phyloP scores from a whole-genome alignment of 2,329 filamentous ascomycete species.

The Coniochaeta sp. region DNA sequence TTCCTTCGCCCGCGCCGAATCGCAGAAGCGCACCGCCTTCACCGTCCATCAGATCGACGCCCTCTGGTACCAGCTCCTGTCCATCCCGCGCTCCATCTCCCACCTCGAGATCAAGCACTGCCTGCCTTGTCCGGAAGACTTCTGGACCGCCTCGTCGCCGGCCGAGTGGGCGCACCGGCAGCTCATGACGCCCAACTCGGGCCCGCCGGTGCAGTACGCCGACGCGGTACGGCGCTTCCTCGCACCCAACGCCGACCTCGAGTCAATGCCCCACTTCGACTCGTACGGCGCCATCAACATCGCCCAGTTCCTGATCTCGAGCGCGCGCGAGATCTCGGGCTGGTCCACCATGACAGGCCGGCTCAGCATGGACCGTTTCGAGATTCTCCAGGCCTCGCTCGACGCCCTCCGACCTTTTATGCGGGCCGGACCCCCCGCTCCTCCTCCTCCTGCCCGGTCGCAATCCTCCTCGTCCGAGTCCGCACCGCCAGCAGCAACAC shows the following conservation, averaged over 20 bases:
- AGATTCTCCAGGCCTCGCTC: conserved; percentile 25
- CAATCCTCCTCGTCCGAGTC: no score
- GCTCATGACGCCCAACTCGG: conserved; percentile 13
- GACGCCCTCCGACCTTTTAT: conserved; percentile 23
- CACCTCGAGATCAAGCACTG: conserved; percentile 36
- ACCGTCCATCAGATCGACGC: conserved; percentile 34
- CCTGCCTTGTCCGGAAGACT: conserved; percentile 27
- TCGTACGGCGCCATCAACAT: conserved; percentile 33
- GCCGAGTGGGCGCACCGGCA: conserved; percentile 25
- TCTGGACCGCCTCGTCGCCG: conserved; percentile 28
- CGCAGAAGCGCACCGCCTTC: conserved; percentile 32
- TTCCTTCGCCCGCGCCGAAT: conserved; percentile 27
- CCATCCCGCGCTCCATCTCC: conserved; percentile 25
- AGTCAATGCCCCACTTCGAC: conserved; percentile 24
- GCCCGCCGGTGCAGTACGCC: conserved; percentile 19
- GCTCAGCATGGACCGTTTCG: conserved; percentile 29
- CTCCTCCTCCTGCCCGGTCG: neutral
- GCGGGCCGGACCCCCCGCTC: neutral
- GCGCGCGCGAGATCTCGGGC: conserved; percentile 31
- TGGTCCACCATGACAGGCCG: conserved; percentile 34
- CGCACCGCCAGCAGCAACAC: no score
- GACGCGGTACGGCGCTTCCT: conserved; percentile 29
- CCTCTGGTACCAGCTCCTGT: conserved; percentile 34
- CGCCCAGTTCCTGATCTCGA: conserved; percentile 31
- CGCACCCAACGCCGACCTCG: conserved; percentile 18